Evolutionary conservation across 352 stramenopile species (phyloP).

Genomic region (Pythium utonaiense): DNA sequence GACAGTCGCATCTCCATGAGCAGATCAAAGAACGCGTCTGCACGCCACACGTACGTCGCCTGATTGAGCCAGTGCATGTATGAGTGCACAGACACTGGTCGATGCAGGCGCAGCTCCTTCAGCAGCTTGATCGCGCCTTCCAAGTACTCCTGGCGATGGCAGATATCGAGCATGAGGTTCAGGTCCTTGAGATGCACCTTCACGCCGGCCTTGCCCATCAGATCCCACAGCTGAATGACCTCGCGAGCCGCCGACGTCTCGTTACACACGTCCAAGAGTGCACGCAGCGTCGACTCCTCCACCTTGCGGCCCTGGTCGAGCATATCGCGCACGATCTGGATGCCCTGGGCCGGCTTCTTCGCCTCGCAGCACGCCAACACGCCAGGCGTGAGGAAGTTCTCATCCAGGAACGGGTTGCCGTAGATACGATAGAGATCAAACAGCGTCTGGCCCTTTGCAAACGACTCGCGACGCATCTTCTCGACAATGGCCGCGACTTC

Average conservation of each 20-base stretch:
- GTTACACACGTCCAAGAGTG: conserved; percentile 70
- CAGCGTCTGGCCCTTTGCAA: conserved; percentile 67
- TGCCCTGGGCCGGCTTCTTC: conserved; percentile 66
- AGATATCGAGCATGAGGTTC: conserved; percentile 74
- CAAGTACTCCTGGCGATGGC: conserved; percentile 71
- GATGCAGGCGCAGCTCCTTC: conserved; percentile 68
- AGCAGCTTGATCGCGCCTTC: conserved; percentile 76
- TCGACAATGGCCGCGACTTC: conserved; percentile 58
- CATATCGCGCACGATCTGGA: conserved; percentile 81
- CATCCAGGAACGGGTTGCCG: conserved; percentile 78
- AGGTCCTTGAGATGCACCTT: conserved; percentile 52
- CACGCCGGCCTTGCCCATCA: conserved; percentile 66
- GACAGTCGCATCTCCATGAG: conserved; percentile 85
- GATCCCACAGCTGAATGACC: conserved; percentile 61
- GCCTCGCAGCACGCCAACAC: conserved; percentile 78
- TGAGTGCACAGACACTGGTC: conserved; percentile 58
- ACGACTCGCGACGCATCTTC: conserved; percentile 66
- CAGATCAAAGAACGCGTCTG: conserved; percentile 82
- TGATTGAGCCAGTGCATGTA: conserved; percentile 86
- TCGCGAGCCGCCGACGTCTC: conserved; percentile 58
- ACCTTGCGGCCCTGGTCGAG: conserved; percentile 82
- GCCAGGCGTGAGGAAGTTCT: conserved; percentile 75
- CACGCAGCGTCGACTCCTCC: conserved; percentile 64
- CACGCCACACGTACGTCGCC: conserved; percentile 72
- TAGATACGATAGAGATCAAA: conserved; percentile 87